phyloP scores from a whole-genome alignment of 495 filamentous ascomycete genomes.

The Penicillium paxilli region DNA sequence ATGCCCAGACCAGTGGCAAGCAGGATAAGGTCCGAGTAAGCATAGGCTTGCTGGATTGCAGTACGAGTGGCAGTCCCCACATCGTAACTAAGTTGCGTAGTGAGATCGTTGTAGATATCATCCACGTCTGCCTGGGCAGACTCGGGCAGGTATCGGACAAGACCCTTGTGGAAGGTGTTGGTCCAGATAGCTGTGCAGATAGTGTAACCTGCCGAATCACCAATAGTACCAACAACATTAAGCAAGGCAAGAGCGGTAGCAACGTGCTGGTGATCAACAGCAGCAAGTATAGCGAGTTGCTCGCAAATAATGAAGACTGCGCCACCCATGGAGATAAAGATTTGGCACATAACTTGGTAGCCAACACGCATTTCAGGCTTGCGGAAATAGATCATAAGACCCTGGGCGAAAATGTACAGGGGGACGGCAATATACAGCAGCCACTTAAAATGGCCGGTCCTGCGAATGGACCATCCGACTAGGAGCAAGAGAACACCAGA shows the following conservation, averaged over 20 bases:
- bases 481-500: conserved; percentile 42
- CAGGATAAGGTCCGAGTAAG: conserved; percentile 52
- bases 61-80: conserved; percentile 44
- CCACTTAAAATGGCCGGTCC: conserved; percentile 52
- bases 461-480: conserved; percentile 50
- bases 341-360: conserved; percentile 71
- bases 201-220: conserved; percentile 60
- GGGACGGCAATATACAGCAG: conserved; percentile 57
- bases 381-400: conserved; percentile 65
- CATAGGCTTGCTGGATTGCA: conserved; percentile 56
- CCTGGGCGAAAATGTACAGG: conserved; percentile 50
- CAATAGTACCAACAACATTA: conserved; percentile 58
- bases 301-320: conserved; percentile 58
- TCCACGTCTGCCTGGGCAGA: conserved; percentile 30
- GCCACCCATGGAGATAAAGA: conserved; percentile 67
- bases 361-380: conserved; percentile 53
- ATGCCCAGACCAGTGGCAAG: conserved; percentile 45
- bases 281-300: conserved; percentile 66
- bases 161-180: conserved; percentile 50
- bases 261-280: conserved; percentile 59
- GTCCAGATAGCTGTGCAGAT: conserved; percentile 65
- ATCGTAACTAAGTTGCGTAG: conserved; percentile 47
- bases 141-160: conserved; percentile 56
- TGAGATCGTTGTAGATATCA: conserved; percentile 51
- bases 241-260: conserved; percentile 63